Evolutionary conservation across 257 asterid species (phyloP).

Genomic region (Ilex aquifolium): DNA sequence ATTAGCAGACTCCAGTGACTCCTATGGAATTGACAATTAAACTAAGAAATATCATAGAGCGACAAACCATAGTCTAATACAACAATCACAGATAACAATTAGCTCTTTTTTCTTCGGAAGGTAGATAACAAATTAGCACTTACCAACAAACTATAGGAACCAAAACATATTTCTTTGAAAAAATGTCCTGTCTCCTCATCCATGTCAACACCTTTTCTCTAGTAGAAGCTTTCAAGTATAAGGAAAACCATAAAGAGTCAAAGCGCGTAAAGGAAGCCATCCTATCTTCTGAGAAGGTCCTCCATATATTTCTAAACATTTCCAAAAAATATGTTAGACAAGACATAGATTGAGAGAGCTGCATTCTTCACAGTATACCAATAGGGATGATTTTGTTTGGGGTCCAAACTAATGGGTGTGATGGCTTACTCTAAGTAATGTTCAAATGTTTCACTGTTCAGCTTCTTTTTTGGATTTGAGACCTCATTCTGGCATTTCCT

Average conservation of each 20-base stretch:
- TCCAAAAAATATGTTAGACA: not conserved
- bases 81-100: slow-evolving; percentile 1
- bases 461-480: slow-evolving; percentile 24
- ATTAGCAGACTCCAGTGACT: slow-evolving; percentile 76
- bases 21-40: slow-evolving; percentile 26
- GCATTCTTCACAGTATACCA: not conserved
- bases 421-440: slow-evolving; percentile 38
- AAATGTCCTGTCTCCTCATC: slow-evolving; percentile 40
- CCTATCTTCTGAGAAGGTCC: slow-evolving; percentile 37
- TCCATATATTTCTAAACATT: slow-evolving; percentile 49
- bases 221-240: slow-evolving; percentile 17
- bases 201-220: slow-evolving; percentile 40
- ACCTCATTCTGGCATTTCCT: slow-evolving; percentile 7
- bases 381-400: no score
- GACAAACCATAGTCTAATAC: no score
- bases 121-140: slow-evolving; percentile 16
- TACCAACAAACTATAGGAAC: slow-evolving; percentile 73
- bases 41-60: no score
- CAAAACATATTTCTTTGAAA: slow-evolving; percentile 49
- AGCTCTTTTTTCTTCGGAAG: no score
- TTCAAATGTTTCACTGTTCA: slow-evolving; percentile 39
- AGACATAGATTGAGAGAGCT: not conserved
- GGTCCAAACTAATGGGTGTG: not conserved
- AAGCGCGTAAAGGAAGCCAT: slow-evolving; percentile 31
- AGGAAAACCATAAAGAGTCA: slow-evolving; percentile 51